Conservation (phyloP, 331 rosid genomes). For the Acacia concinna region DNA sequence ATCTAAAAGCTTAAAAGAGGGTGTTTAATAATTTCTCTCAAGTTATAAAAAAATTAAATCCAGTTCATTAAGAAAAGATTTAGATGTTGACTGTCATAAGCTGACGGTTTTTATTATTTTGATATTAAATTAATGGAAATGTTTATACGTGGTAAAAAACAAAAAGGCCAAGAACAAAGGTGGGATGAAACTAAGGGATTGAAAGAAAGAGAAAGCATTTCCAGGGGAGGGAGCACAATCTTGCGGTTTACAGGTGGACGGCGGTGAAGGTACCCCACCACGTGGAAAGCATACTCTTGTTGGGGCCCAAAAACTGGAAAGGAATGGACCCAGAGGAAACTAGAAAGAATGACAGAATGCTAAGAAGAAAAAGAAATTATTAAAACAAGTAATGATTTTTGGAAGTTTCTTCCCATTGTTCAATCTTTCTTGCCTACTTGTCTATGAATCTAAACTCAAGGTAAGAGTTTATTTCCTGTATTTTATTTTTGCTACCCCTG, state of each 20-base stretch:
- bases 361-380: no score
- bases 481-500: no score
- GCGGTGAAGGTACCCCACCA: slow-evolving; percentile 40
- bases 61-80: background rate
- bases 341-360: no score
- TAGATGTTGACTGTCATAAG: no score
- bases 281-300: background rate
- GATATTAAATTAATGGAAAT: background rate
- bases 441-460: no score
- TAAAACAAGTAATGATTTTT: no score
- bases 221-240: background rate
- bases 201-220: background rate
- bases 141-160: background rate
- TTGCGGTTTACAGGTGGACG: no score
- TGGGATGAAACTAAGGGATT: background rate
- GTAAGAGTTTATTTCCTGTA: no score
- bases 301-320: background rate
- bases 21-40: background rate
- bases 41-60: background rate
- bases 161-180: background rate
- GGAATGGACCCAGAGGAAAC: background rate
- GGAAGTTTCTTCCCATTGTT: no score
- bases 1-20: no score
- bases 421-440: no score
- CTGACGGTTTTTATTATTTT: background rate